These are phyloP conservation scores for Sequoia sempervirens DNA, from an alignment of 75 land plant species.

Conservation along the genomic window DNA sequence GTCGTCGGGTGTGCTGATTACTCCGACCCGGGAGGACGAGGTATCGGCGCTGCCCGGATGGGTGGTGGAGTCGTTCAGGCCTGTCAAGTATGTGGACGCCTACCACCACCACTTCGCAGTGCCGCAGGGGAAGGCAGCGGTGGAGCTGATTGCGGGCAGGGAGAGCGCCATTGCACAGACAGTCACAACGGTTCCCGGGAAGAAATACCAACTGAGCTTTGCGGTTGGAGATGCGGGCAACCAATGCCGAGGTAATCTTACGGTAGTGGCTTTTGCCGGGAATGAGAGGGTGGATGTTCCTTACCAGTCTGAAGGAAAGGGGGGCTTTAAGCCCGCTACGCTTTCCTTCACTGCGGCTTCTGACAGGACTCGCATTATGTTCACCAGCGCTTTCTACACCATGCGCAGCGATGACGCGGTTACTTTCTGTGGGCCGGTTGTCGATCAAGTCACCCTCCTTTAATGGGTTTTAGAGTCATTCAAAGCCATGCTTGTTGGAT, in stretches of 20 bases:
- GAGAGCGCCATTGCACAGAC: slow-evolving; percentile 59
- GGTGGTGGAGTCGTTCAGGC: background rate
- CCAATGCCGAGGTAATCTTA: slow-evolving; percentile 26
- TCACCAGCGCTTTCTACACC: slow-evolving; percentile 37
- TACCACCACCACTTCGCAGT: slow-evolving; percentile 41
- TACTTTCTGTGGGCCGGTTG: slow-evolving; percentile 56
- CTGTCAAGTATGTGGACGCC: slow-evolving; percentile 13
- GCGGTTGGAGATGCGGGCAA: slow-evolving; percentile 47
- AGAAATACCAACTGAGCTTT: slow-evolving; percentile 47
- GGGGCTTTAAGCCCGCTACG: slow-evolving; percentile 32
- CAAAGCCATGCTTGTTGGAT: too few relatives aligned
- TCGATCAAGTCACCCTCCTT: slow-evolving; percentile 16
- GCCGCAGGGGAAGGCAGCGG: slow-evolving; percentile 37
- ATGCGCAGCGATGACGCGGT: slow-evolving; percentile 24
- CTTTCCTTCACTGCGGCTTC: slow-evolving; percentile 35
- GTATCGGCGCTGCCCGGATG: slow-evolving; percentile 8
- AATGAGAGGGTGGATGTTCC: background rate
- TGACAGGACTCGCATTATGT: slow-evolving; percentile 21
- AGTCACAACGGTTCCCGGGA: slow-evolving; percentile 32
- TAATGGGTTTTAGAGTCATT: too few relatives aligned
- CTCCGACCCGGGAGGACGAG: background rate
- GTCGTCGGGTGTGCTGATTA: slow-evolving; percentile 5
- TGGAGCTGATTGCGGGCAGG: slow-evolving; percentile 64
- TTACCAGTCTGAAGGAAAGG: slow-evolving; percentile 15
- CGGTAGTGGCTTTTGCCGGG: slow-evolving; percentile 25